Conservation (phyloP, 177 flowering plant genomes). For the Vitis hybrid region DNA sequence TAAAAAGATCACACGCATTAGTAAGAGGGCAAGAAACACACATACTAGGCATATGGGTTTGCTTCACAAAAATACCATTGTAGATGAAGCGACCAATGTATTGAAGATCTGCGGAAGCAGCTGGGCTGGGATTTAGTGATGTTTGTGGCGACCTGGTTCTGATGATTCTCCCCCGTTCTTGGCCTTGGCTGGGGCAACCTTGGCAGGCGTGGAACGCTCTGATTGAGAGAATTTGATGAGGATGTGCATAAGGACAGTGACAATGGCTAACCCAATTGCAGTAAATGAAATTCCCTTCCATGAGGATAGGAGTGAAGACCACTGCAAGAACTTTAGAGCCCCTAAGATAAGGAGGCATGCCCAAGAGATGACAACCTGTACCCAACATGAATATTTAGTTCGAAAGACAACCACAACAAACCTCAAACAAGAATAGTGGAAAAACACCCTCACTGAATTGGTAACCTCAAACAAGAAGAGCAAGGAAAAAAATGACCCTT, state of each 20-base stretch:
- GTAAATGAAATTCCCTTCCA: slow-evolving; percentile 78
- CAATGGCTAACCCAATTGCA: slow-evolving; percentile 43
- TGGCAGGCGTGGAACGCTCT: slow-evolving; percentile 78
- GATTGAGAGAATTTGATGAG: slow-evolving; percentile 75
- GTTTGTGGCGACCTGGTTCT: slow-evolving; percentile 23
- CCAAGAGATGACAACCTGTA: slow-evolving; percentile 77
- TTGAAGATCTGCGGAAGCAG: neutral
- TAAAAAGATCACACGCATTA: neutral
- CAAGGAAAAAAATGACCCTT: no score
- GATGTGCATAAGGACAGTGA: slow-evolving; percentile 75
- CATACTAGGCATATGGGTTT: neutral
- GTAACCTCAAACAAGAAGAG: no score
- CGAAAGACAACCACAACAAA: neutral
- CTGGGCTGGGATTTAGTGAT: slow-evolving; percentile 12
- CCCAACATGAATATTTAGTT: neutral
- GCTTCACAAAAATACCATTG: neutral
- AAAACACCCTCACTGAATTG: no score
- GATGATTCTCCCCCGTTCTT: slow-evolving; percentile 24
- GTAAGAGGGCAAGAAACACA: neutral
- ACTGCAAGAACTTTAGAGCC: slow-evolving; percentile 52
- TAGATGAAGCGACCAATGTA: neutral
- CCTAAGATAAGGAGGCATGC: slow-evolving; percentile 54
- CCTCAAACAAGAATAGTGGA: neutral
- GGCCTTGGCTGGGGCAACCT: slow-evolving; percentile 48
- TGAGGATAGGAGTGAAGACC: slow-evolving; percentile 66